A percentile compares a stretch with the other conserved stretches of the same genome.
These are phyloP conservation scores for Hemisphaericaspora subhashii DNA, from an alignment of 1,139 yeast genomes.

Conservation along the genomic window DNA sequence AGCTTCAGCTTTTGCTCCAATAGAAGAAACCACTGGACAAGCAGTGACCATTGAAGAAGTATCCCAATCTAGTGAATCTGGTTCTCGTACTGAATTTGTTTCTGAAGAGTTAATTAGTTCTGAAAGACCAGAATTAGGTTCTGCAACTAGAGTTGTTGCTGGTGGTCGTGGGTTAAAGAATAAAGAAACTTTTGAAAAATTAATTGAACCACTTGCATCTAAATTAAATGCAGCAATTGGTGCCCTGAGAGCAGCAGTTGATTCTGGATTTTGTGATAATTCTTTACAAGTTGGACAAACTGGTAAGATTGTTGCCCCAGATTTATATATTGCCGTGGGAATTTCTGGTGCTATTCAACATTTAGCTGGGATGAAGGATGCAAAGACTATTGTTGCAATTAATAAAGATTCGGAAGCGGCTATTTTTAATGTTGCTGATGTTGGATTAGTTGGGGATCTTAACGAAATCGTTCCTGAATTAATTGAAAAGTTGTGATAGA, in stretches of 20 bases:
- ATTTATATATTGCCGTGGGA: constrained; percentile 88
- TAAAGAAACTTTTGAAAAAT: constrained; percentile 78
- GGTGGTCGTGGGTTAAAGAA: constrained; percentile 95
- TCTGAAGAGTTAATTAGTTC: constrained; percentile 71
- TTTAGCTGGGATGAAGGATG: constrained; percentile 97
- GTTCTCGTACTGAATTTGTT: constrained; percentile 54
- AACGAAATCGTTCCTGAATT: constrained; percentile 85
- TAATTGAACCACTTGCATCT: constrained; percentile 82
- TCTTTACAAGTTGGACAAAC: constrained; percentile 99
- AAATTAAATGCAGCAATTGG: constrained; percentile 91
- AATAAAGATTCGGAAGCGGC: constrained; percentile 95
- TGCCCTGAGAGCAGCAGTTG: constrained; percentile 98
- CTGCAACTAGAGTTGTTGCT: constrained; percentile 78
- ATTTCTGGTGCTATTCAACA: constrained; percentile 98
- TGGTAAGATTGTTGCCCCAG: constrained; percentile 97
- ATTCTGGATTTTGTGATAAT: constrained; percentile 92
- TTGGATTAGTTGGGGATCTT: constrained; percentile 87
- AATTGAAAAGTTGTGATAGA: constrained; percentile 71
- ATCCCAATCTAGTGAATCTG: constrained; percentile 30
- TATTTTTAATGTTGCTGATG: constrained; percentile 86
- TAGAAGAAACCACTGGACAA: constrained; percentile 38
- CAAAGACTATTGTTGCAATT: constrained; percentile 90
- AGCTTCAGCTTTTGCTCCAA: constrained; percentile 79
- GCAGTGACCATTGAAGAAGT: constrained; percentile 57
- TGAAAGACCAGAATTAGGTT: constrained; percentile 88